Percentiles rank a stretch among this genome's conserved stretches.
phyloP scores from a whole-genome alignment of 2,329 filamentous ascomycete species.

The Pseudomassariella vexata region DNA sequence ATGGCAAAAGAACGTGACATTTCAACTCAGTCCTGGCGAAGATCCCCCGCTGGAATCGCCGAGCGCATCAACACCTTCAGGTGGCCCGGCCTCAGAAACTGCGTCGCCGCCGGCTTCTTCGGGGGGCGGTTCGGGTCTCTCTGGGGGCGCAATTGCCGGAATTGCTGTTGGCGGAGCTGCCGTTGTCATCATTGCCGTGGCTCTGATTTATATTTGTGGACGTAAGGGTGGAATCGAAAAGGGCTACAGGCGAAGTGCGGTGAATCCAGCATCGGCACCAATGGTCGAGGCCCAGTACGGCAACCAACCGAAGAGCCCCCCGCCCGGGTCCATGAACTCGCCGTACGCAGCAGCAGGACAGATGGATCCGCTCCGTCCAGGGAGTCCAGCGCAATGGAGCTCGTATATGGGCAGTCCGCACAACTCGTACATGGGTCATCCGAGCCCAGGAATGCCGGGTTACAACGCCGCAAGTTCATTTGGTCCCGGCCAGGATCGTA shows the following conservation, averaged over 20 bases:
- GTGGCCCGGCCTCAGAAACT: conserved; percentile 10
- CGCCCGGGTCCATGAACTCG: conserved; percentile 6
- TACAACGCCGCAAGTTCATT: too few species aligned
- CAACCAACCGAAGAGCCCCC: conserved; percentile 11
- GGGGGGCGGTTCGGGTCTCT: conserved; percentile 17
- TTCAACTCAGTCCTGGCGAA: conserved; percentile 51
- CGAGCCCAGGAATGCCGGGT: conserved; percentile 13
- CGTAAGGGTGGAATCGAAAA: conserved; percentile 31
- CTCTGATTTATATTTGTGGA: conserved; percentile 42
- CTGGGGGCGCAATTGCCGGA: conserved; percentile 51
- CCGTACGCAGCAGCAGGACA: conserved; percentile 8
- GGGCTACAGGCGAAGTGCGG: conserved; percentile 24
- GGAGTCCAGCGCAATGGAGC: conserved; percentile 8
- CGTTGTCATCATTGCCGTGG: conserved; percentile 35
- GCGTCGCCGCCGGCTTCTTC: conserved; percentile 13
- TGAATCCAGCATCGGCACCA: conserved; percentile 4
- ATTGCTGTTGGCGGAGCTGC: conserved; percentile 48
- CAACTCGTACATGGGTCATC: conserved; percentile 11
- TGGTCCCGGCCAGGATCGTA: too few species aligned
- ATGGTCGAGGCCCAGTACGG: conserved; percentile 22
- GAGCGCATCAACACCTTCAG: conserved; percentile 14
- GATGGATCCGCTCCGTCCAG: conserved; percentile 9
- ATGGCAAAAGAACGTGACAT: conserved; percentile 40
- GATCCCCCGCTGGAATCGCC: conserved; percentile 37
- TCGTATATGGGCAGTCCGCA: conserved; percentile 13